Evolutionary conservation across 768 basidiomycete genomes (phyloP).

Genomic region (Gloeophyllum trabeum): DNA sequence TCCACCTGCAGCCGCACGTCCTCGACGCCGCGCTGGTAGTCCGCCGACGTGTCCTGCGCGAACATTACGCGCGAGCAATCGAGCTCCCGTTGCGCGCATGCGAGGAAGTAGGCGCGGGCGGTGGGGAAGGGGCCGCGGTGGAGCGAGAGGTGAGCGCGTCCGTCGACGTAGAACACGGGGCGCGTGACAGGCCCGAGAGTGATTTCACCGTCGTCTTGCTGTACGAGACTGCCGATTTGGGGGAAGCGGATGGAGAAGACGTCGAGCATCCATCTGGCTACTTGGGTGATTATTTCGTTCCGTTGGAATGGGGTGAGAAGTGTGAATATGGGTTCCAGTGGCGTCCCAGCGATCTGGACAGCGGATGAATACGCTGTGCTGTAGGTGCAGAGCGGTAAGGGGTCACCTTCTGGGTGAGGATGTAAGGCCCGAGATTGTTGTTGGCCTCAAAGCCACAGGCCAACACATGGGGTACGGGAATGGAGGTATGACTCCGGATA

Average conservation of each 20-base stretch:
- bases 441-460: conserved; percentile 3
- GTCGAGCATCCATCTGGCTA: conserved; percentile 19
- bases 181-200: conserved; percentile 11
- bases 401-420: conserved; percentile 17
- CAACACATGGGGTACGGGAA: conserved; percentile 16
- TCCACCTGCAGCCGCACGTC: conserved; percentile 18
- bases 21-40: conserved; percentile 18
- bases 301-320: conserved; percentile 14
- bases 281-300: conserved; percentile 13
- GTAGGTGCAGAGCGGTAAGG: no score
- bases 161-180: conserved; percentile 18
- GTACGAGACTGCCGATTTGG: conserved; percentile 17
- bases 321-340: conserved; percentile 15
- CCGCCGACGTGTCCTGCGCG: conserved; percentile 17
- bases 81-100: conserved; percentile 23
- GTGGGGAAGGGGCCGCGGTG: conserved; percentile 20
- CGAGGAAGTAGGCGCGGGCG: conserved; percentile 19
- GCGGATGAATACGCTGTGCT: no score
- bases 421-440: conserved; percentile 10
- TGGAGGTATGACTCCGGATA: conserved; percentile 14
- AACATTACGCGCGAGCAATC: conserved; percentile 19
- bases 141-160: conserved; percentile 16
- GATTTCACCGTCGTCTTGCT: conserved; percentile 2
- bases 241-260: conserved; percentile 15
- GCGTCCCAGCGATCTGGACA: conserved; percentile 15